phyloP scores from a whole-genome alignment of 352 stramenopile genomes.

The Globisporangium alternatum region DNA sequence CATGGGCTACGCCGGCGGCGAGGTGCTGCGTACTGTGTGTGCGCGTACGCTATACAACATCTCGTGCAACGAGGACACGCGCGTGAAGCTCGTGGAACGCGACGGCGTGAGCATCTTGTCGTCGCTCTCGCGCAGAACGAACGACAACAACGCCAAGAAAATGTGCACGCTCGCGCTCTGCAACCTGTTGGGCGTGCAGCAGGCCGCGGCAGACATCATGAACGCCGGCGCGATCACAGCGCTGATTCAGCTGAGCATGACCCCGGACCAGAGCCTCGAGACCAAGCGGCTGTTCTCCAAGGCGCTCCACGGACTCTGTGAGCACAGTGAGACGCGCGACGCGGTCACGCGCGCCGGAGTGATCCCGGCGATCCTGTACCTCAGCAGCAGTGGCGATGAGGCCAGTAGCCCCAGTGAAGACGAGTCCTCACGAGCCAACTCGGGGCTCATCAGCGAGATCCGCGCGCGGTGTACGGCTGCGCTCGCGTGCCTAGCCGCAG shows the following conservation, averaged over 20 bases:
- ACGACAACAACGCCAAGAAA: constrained; percentile 47
- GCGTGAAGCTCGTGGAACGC: constrained; percentile 64
- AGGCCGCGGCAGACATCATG: constrained; percentile 68
- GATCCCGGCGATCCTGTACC: constrained; percentile 52
- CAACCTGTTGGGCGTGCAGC: constrained; percentile 74
- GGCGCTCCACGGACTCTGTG: constrained; percentile 64
- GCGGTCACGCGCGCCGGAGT: constrained; percentile 51
- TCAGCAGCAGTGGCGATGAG: constrained; percentile 27
- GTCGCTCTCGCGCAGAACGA: constrained; percentile 34
- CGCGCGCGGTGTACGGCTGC: constrained; percentile 59
- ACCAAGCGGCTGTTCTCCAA: constrained; percentile 62
- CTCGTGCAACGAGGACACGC: constrained; percentile 62
- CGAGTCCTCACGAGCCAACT: background rate
- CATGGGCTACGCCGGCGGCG: constrained; percentile 14
- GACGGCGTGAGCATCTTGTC: constrained; percentile 59
- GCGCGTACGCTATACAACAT: constrained; percentile 69
- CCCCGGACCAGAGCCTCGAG: constrained; percentile 36
- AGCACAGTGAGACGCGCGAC: constrained; percentile 41
- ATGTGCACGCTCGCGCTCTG: constrained; percentile 79
- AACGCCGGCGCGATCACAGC: constrained; percentile 59
- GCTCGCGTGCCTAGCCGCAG: constrained; percentile 56
- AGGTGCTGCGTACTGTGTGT: constrained; percentile 41
- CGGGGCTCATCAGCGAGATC: constrained; percentile 38
- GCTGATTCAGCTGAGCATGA: constrained; percentile 62
- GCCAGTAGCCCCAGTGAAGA: constrained; percentile 1